These are phyloP conservation scores for Solanum neorickii DNA, from an alignment of 257 asterid species.

Conservation along the genomic window DNA sequence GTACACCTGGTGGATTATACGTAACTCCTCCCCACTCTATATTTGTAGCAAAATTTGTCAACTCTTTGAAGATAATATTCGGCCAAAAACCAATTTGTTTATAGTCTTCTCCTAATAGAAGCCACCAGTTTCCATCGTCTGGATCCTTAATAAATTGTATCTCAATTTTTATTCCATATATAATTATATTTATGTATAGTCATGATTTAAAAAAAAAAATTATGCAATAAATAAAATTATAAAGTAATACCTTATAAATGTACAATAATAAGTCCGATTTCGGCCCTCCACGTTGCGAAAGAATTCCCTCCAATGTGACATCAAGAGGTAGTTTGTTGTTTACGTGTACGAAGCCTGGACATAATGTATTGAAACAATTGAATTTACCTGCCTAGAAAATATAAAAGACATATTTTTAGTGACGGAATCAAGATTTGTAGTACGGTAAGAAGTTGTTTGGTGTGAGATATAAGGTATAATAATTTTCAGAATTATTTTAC, in stretches of 20 bases:
- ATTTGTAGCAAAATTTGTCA: background rate
- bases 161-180: background rate
- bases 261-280: background rate
- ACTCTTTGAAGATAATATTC: background rate
- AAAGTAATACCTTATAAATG: background rate
- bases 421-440: background rate
- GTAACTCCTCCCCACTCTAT: background rate
- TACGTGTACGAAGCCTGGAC: background rate
- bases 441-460: background rate
- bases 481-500: no score
- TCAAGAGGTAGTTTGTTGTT: background rate
- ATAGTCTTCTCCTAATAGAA: background rate
- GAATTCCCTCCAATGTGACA: background rate
- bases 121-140: background rate
- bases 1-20: background rate
- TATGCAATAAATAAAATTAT: background rate
- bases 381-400: background rate
- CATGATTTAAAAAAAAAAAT: background rate
- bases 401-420: background rate
- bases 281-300: background rate
- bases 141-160: background rate
- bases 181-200: background rate
- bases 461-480: background rate
- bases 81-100: background rate
- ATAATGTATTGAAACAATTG: background rate